A percentile compares a stretch with the other conserved stretches of the same genome.
These are phyloP conservation scores for Podila horticola DNA, from an alignment of 192 early-diverging fungal genomes.

Conservation along the genomic window DNA sequence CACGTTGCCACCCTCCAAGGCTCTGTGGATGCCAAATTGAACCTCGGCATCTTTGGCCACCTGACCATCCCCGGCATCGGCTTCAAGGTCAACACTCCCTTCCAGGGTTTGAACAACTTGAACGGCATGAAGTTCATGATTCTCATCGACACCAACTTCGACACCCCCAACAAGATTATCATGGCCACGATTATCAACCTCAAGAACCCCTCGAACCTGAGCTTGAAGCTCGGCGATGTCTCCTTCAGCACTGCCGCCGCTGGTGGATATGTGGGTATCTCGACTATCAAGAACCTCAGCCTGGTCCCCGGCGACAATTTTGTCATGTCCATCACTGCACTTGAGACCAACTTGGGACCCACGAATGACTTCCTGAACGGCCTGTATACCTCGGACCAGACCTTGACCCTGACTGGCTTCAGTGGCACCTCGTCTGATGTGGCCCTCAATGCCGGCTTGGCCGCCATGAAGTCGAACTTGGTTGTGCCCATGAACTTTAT, in stretches of 20 bases:
- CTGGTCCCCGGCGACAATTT: slow-evolving; percentile 33
- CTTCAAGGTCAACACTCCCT: slow-evolving; percentile 20
- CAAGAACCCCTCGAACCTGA: slow-evolving; percentile 29
- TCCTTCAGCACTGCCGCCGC: slow-evolving; percentile 12
- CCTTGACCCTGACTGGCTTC: slow-evolving; percentile 17
- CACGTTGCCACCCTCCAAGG: slow-evolving; percentile 31
- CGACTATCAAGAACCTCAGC: slow-evolving; percentile 18
- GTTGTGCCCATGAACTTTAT: slow-evolving; percentile 10
- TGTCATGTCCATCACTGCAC: slow-evolving; percentile 12
- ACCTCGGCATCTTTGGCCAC: slow-evolving; percentile 40
- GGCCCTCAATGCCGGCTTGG: slow-evolving; percentile 30
- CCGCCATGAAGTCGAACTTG: slow-evolving; percentile 6
- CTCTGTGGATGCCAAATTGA: slow-evolving; percentile 37
- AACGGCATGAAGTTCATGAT: slow-evolving; percentile 22
- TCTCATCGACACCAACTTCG: slow-evolving; percentile 11
- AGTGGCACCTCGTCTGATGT: slow-evolving; percentile 3
- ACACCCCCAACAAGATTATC: slow-evolving; percentile 1
- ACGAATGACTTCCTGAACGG: slow-evolving; percentile 4
- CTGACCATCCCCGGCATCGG: slow-evolving; percentile 35
- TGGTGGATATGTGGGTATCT: slow-evolving; percentile 19
- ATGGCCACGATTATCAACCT: slow-evolving; percentile 29
- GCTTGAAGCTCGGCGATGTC: slow-evolving; percentile 23
- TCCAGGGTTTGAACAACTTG: slow-evolving; percentile 30
- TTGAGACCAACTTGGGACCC: slow-evolving; percentile 6
- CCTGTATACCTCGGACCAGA: background rate